A percentile compares a stretch with the other conserved stretches of the same genome.
These are phyloP conservation scores for Boletellus ananas DNA, from an alignment of 768 basidiomycete species.

Conservation along the genomic window DNA sequence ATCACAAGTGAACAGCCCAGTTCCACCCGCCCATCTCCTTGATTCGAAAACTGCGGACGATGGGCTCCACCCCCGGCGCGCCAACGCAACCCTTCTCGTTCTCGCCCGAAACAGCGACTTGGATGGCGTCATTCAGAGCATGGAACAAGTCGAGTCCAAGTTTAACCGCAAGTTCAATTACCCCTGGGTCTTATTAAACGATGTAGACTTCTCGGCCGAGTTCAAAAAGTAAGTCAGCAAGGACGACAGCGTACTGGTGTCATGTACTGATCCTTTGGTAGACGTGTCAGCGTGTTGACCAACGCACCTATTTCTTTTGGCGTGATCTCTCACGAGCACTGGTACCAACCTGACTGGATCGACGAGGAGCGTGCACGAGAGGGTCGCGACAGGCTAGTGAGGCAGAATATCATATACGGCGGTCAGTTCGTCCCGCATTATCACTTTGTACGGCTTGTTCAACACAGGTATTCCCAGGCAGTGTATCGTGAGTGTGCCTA, in stretches of 20 bases:
- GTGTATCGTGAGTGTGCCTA: conserved; percentile 37
- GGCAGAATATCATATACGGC: conserved; percentile 46
- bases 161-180: conserved; percentile 59
- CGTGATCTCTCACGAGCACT: conserved; percentile 55
- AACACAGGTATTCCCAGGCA: conserved; percentile 29
- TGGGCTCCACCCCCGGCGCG: conserved; percentile 22
- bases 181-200: conserved; percentile 64
- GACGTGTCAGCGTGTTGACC: conserved; percentile 37
- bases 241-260: background rate
- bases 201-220: conserved; percentile 50
- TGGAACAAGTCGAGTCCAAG: conserved; percentile 52
- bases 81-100: conserved; percentile 59
- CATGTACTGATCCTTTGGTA: conserved; percentile 19
- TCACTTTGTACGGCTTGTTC: background rate
- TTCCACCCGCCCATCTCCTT: conserved; percentile 2
- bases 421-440: conserved; percentile 30
- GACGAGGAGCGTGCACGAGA: conserved; percentile 60
- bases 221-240: conserved; percentile 42
- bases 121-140: conserved; percentile 41
- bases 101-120: conserved; percentile 50
- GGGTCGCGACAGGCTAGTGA: conserved; percentile 49
- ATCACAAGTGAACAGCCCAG: background rate
- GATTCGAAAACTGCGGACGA: background rate
- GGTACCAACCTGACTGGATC: conserved; percentile 72
- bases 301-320: conserved; percentile 49